Evolutionary conservation across 108 stramenopile species (phyloP).

Genomic region (Aurantiochytrium sp.): DNA sequence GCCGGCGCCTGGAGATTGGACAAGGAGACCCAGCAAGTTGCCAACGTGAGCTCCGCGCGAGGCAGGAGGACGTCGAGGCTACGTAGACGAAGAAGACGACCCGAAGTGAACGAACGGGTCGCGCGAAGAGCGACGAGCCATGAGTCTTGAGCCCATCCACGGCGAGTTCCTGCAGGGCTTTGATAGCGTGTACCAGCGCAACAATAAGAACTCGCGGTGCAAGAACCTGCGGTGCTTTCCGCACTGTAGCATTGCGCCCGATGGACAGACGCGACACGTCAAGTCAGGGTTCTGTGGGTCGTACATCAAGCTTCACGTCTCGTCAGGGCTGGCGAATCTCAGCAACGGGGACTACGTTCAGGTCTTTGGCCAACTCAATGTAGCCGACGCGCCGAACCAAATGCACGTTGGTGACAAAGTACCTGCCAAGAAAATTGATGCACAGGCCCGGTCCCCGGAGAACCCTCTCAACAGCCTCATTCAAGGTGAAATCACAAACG

Average conservation of each 20-base stretch:
- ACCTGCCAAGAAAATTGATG: not conserved
- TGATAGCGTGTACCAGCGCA: not conserved
- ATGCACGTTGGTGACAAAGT: not conserved
- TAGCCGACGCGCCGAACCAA: not conserved
- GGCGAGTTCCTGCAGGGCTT: not conserved
- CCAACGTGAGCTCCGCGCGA: too few relatives aligned
- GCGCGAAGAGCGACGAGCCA: not conserved
- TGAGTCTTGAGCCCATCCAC: not conserved
- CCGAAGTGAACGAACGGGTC: too few relatives aligned
- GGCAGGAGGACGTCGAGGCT: too few relatives aligned
- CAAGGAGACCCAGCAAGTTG: too few relatives aligned
- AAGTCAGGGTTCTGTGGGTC: constrained; percentile 2
- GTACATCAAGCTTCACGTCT: not conserved
- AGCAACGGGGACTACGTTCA: not conserved
- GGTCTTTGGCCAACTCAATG: not conserved
- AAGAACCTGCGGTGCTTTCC: constrained; percentile 8
- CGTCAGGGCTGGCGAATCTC: not conserved
- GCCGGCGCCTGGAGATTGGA: too few relatives aligned
- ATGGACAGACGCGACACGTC: not conserved
- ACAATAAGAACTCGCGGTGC: not conserved
- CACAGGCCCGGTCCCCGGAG: not conserved
- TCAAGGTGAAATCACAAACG: not conserved
- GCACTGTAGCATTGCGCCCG: not conserved
- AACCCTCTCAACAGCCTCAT: not conserved
- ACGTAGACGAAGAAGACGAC: too few relatives aligned